phyloP scores from a whole-genome alignment of 768 basidiomycete genomes.

The Amanita phalloides region DNA sequence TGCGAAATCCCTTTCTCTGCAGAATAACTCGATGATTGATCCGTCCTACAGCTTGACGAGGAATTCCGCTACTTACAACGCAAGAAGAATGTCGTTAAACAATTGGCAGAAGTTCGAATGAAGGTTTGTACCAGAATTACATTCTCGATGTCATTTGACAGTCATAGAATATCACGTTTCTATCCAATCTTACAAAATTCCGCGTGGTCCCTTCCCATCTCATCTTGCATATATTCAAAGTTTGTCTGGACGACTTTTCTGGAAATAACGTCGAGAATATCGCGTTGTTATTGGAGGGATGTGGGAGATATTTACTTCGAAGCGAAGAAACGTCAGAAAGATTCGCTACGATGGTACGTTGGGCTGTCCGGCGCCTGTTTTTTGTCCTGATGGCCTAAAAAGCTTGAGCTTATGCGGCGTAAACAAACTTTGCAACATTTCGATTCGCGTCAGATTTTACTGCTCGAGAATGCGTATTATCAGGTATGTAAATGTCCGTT shows the following conservation, averaged over 20 bases:
- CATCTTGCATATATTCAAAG: constrained; percentile 94
- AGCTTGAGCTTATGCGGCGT: constrained; percentile 91
- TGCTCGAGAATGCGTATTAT: constrained; percentile 97
- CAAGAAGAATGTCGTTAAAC: constrained; percentile 88
- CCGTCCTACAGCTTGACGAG: constrained; percentile 68
- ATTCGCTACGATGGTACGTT: constrained; percentile 76
- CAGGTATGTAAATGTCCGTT: constrained; percentile 40
- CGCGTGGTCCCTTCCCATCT: constrained; percentile 82
- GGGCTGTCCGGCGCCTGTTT: background rate
- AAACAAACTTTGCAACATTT: constrained; percentile 92
- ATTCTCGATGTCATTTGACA: background rate
- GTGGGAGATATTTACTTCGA: constrained; percentile 84
- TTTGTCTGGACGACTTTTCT: constrained; percentile 91
- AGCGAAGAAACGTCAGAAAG: constrained; percentile 81
- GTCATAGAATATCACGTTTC: constrained; percentile 71
- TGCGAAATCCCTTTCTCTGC: constrained; percentile 27
- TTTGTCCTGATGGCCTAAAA: constrained; percentile 5
- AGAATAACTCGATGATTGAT: constrained; percentile 3
- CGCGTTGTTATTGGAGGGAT: constrained; percentile 84
- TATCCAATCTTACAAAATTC: constrained; percentile 95
- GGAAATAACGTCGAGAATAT: constrained; percentile 91
- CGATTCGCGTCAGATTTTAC: constrained; percentile 78
- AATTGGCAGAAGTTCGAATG: constrained; percentile 73
- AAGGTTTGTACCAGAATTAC: constrained; percentile 41
- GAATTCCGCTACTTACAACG: constrained; percentile 93